These are phyloP conservation scores for Coccomyxa sp. DNA, from an alignment of 139 green algal species.

Conservation along the genomic window DNA sequence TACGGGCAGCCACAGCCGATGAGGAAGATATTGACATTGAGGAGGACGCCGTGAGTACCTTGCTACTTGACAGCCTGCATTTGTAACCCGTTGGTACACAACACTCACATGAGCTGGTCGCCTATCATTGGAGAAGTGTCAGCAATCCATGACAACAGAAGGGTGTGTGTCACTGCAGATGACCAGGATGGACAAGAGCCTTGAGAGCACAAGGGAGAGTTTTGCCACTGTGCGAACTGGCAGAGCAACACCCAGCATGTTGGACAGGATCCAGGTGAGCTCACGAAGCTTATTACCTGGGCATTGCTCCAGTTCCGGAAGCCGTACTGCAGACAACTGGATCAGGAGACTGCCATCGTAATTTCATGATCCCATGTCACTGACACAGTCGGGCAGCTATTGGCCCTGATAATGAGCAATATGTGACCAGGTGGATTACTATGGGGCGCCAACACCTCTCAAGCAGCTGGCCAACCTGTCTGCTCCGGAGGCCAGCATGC, in stretches of 20 bases:
- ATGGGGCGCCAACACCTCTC: constrained; percentile 73
- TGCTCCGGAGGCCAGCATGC: constrained; percentile 74
- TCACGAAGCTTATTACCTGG: too few relatives aligned
- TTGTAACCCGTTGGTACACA: not conserved
- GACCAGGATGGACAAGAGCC: constrained; percentile 79
- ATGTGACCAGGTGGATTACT: constrained; percentile 85
- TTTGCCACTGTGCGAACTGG: constrained; percentile 92
- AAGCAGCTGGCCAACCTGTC: constrained; percentile 82
- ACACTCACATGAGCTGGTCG: not conserved
- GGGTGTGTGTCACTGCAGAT: constrained; percentile 21
- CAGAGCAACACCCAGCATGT: constrained; percentile 79
- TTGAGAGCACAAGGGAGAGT: constrained; percentile 51
- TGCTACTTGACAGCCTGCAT: not conserved
- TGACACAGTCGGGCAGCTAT: too few relatives aligned
- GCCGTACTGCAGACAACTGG: too few relatives aligned
- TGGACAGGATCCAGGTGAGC: constrained; percentile 80
- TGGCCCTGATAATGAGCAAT: not conserved
- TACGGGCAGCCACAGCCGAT: not conserved
- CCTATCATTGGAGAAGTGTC: too few relatives aligned
- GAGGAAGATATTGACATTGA: not conserved
- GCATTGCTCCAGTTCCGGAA: too few relatives aligned
- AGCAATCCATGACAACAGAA: not conserved
- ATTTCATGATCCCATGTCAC: too few relatives aligned
- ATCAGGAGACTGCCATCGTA: too few relatives aligned
- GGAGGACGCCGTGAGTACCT: constrained; percentile 1